These are phyloP conservation scores for Sporothrix pallida DNA, from an alignment of 2,329 filamentous ascomycete genomes.

Conservation along the genomic window DNA sequence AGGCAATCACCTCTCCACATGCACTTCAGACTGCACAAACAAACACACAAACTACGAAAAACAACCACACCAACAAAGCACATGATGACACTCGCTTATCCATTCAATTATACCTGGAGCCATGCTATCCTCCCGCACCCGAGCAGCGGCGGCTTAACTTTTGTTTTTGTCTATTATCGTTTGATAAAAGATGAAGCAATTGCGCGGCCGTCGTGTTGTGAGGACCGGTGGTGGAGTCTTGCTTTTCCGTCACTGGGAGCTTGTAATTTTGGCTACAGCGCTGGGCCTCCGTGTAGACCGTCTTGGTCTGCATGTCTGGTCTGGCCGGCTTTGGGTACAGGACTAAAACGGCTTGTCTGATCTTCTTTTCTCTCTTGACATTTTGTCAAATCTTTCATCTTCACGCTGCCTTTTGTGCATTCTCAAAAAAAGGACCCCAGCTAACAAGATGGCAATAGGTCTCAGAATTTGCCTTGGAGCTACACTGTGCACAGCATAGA, in stretches of 20 bases:
- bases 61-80: background rate
- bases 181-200: too few species aligned
- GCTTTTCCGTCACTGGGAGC: slow-evolving; percentile 42
- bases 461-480: background rate
- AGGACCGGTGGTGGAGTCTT: slow-evolving; percentile 81
- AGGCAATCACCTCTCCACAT: background rate
- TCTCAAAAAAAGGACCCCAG: background rate
- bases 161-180: too few species aligned
- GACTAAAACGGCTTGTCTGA: slow-evolving; percentile 51
- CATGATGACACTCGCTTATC: slow-evolving; percentile 73
- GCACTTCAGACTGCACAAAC: background rate
- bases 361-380: background rate
- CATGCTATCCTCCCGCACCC: slow-evolving; percentile 77
- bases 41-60: background rate
- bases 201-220: slow-evolving; percentile 45
- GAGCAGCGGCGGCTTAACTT: slow-evolving; percentile 50
- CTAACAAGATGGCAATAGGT: slow-evolving; percentile 13
- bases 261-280: slow-evolving; percentile 66
- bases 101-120: slow-evolving; percentile 73
- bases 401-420: background rate
- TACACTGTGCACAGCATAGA: background rate
- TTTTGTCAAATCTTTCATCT: background rate
- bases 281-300: slow-evolving; percentile 57
- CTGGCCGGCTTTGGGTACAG: slow-evolving; percentile 46
- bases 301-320: slow-evolving; percentile 54